Conservation (phyloP, 805 yeast genomes). For the Saccharomycopsis fodiens region DNA sequence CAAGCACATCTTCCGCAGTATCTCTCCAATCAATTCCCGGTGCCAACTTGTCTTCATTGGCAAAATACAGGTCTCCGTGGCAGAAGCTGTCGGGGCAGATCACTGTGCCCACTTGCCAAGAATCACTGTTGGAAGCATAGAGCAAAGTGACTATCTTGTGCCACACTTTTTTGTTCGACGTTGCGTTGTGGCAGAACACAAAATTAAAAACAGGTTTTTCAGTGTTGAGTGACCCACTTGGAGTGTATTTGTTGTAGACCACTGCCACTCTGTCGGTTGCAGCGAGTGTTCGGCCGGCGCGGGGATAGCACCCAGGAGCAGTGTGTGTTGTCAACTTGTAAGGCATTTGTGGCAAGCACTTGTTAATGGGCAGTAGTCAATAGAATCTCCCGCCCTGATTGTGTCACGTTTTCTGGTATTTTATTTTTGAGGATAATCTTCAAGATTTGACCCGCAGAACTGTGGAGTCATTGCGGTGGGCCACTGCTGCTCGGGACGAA, state of each 20-base stretch:
- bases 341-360: no score
- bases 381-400: no score
- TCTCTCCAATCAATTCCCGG: conserved; percentile 56
- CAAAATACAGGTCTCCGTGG: conserved; percentile 63
- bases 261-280: neutral
- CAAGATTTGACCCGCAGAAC: no score
- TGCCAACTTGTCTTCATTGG: conserved; percentile 50
- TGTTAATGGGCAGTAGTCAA: no score
- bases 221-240: neutral
- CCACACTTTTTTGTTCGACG: neutral
- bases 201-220: neutral
- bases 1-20: conserved; percentile 50
- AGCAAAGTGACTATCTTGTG: neutral
- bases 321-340: neutral
- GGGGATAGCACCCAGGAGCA: neutral
- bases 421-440: no score
- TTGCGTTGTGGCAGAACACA: neutral
- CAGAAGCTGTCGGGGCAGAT: conserved; percentile 50
- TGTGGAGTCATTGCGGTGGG: no score
- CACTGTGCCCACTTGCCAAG: conserved; percentile 39
- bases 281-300: neutral
- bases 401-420: no score
- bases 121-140: conserved; percentile 21
- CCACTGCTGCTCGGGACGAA: no score
- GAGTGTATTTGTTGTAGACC: neutral